Conservation (phyloP, 2,329 filamentous ascomycete species). For the Talaromyces sp. region DNA sequence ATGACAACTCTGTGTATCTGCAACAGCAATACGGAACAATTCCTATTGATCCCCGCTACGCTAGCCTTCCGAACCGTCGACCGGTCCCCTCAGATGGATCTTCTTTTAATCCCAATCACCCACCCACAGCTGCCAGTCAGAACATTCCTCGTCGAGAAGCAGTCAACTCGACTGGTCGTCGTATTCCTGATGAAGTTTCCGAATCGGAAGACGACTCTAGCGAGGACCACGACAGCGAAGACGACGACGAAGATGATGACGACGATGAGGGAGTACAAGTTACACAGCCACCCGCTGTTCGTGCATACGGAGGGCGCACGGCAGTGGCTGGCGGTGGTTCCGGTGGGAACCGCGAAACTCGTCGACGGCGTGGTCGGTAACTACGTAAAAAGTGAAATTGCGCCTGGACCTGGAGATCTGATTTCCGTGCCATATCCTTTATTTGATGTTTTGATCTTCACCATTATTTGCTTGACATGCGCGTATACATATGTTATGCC, state of each 20-base stretch:
- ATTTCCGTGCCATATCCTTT: not conserved
- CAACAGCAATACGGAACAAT: constrained; percentile 22
- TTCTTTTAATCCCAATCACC: constrained; percentile 22
- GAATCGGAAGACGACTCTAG: constrained; percentile 21
- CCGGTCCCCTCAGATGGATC: constrained; percentile 18
- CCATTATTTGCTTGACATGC: not conserved
- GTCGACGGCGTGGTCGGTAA: constrained; percentile 10
- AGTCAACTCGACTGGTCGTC: constrained; percentile 10
- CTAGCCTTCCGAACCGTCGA: constrained; percentile 24
- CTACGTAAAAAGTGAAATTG: not conserved
- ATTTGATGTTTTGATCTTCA: constrained; percentile 9
- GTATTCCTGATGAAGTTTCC: constrained; percentile 21
- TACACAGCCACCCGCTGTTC: constrained; percentile 23
- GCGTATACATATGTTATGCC: constrained; percentile 1
- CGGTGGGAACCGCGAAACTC: constrained; percentile 5
- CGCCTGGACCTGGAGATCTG: not conserved
- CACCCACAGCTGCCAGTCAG: constrained; percentile 17
- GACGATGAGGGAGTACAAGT: constrained; percentile 28
- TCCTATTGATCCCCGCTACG: constrained; percentile 32
- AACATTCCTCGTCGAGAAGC: constrained; percentile 11
- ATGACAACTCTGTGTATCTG: constrained; percentile 30
- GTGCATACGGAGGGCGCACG: not conserved
- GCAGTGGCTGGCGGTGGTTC: constrained; percentile 7
- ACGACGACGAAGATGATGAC: constrained; percentile 26
- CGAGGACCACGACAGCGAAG: constrained; percentile 26